These are phyloP conservation scores for Trypethelium eluteriae DNA, from an alignment of 495 filamentous ascomycete species.

Conservation along the genomic window DNA sequence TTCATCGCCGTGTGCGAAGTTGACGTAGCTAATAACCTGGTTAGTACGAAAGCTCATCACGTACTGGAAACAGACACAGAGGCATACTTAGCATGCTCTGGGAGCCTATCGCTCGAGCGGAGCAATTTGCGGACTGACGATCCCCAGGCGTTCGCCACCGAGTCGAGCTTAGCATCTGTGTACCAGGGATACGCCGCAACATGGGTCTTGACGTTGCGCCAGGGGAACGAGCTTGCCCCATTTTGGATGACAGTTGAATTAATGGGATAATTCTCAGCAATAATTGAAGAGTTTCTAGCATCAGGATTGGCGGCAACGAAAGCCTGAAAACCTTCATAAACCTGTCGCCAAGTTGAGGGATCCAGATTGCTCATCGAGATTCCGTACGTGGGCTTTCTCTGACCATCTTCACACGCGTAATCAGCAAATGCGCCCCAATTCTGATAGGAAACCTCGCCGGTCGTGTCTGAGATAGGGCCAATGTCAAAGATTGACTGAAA, in stretches of 20 bases:
- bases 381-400: slow-evolving; percentile 31
- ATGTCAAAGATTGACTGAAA: slow-evolving; percentile 31
- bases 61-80: not conserved
- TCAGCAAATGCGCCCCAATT: slow-evolving; percentile 28
- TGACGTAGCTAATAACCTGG: slow-evolving; percentile 25
- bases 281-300: not conserved
- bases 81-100: not conserved
- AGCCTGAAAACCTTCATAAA: slow-evolving; percentile 17
- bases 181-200: slow-evolving; percentile 33
- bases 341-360: slow-evolving; percentile 13
- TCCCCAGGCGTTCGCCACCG: slow-evolving; percentile 27
- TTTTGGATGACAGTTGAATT: not conserved
- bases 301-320: slow-evolving; percentile 9
- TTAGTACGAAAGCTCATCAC: slow-evolving; percentile 13
- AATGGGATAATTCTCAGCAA: slow-evolving; percentile 14
- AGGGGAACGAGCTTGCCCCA: slow-evolving; percentile 17
- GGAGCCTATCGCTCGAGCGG: not conserved
- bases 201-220: slow-evolving; percentile 26
- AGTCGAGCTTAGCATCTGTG: slow-evolving; percentile 24
- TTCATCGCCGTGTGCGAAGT: slow-evolving; percentile 30
- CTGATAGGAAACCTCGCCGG: slow-evolving; percentile 26
- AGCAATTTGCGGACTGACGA: not conserved
- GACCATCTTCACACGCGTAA: slow-evolving; percentile 31
- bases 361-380: slow-evolving; percentile 26
- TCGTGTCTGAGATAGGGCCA: slow-evolving; percentile 28